Evolutionary conservation across 768 basidiomycete species (phyloP).

Genomic region (Mycena vulgaris): DNA sequence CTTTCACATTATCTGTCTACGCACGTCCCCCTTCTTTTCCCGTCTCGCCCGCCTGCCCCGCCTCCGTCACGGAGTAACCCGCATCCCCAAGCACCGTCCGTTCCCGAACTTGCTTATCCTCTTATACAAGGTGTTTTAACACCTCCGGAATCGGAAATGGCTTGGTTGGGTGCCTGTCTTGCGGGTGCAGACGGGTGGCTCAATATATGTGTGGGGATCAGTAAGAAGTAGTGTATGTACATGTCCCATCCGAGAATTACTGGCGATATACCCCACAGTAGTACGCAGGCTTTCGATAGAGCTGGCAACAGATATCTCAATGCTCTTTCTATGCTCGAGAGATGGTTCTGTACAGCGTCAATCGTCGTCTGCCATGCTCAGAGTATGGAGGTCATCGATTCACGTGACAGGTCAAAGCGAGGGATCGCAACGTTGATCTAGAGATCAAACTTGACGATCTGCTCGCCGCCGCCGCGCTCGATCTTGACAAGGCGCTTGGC

Average conservation of each 20-base stretch:
- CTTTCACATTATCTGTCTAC: conserved; percentile 77
- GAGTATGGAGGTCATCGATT: too few relatives aligned
- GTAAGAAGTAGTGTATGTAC: conserved; percentile 39
- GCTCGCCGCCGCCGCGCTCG: conserved; percentile 81
- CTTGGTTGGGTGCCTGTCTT: conserved; percentile 94
- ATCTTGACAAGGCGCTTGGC: conserved; percentile 86
- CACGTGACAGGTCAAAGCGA: neutral
- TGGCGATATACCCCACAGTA: neutral
- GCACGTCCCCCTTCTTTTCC: conserved; percentile 88
- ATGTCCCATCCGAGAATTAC: neutral
- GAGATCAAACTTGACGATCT: conserved; percentile 81
- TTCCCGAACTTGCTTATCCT: conserved; percentile 77
- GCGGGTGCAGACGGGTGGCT: conserved; percentile 97
- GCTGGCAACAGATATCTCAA: too few relatives aligned
- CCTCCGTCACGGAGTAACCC: conserved; percentile 60
- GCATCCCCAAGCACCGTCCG: conserved; percentile 51
- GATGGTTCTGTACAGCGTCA: too few relatives aligned
- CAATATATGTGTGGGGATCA: conserved; percentile 85
- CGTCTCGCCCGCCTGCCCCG: conserved; percentile 60
- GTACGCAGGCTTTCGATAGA: too few relatives aligned
- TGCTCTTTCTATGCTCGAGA: too few relatives aligned
- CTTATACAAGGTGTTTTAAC: conserved; percentile 88
- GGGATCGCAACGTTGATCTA: conserved; percentile 36
- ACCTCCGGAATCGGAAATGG: conserved; percentile 91
- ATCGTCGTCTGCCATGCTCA: too few relatives aligned